phyloP scores from a whole-genome alignment of 805 yeast species.

The Yamadazyma paraphyllophila region DNA sequence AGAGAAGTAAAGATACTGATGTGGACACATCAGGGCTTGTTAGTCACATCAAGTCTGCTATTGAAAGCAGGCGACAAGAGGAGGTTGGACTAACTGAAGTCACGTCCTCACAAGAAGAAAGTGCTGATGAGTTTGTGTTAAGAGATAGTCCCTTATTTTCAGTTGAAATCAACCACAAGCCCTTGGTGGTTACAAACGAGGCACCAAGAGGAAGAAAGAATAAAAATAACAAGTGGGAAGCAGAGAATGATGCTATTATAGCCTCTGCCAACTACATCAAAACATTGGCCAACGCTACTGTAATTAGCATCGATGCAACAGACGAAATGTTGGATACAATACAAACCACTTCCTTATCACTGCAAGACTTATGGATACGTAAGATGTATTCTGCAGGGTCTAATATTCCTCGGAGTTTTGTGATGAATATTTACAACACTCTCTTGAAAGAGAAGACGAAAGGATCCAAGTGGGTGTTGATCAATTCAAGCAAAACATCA shows the following conservation, averaged over 20 bases:
- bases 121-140: conserved; percentile 12
- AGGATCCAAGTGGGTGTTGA: conserved; percentile 72
- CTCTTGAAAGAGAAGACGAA: conserved; percentile 69
- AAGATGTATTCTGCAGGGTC: conserved; percentile 75
- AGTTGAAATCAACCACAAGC: conserved; percentile 49
- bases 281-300: conserved; percentile 62
- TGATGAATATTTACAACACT: conserved; percentile 68
- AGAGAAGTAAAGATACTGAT: conserved; percentile 64
- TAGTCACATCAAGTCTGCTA: not conserved
- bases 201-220: conserved; percentile 78
- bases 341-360: conserved; percentile 68
- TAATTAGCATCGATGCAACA: conserved; percentile 72
- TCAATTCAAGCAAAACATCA: conserved; percentile 77
- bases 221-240: conserved; percentile 71
- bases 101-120: conserved; percentile 9
- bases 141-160: conserved; percentile 30
- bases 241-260: conserved; percentile 69
- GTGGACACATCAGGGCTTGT: conserved; percentile 39
- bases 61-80: conserved; percentile 1
- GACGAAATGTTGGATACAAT: conserved; percentile 88
- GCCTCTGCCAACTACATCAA: conserved; percentile 56
- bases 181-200: conserved; percentile 69
- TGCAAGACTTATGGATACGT: conserved; percentile 78
- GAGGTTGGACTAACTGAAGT: conserved; percentile 3
- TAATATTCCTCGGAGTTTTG: conserved; percentile 80